A percentile compares a stretch with the other conserved stretches of the same genome.
These are phyloP conservation scores for Raddia distichophylla DNA, from an alignment of 176 grass and related monocot species.

Conservation along the genomic window DNA sequence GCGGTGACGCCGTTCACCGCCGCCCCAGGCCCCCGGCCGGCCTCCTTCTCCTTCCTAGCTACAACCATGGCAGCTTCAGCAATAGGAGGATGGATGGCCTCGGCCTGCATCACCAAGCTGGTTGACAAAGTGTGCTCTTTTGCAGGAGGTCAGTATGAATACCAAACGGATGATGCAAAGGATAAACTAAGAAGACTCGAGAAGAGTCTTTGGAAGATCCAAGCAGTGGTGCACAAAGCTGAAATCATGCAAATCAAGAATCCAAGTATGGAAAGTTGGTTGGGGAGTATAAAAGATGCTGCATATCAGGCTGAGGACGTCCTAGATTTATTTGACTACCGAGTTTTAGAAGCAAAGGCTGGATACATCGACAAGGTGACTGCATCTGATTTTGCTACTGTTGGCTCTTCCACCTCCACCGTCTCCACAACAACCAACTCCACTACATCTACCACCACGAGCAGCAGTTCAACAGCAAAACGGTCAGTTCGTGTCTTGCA, in stretches of 20 bases:
- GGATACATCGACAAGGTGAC: slow-evolving; percentile 2
- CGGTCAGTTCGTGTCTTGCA: background rate
- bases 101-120: slow-evolving; percentile 28
- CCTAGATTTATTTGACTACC: slow-evolving; percentile 43
- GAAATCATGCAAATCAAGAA: slow-evolving; percentile 4
- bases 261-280: background rate
- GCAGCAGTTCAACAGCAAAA: slow-evolving; percentile 7
- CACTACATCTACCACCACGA: slow-evolving; percentile 10
- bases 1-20: too few species aligned
- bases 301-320: slow-evolving; percentile 41
- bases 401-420: background rate
- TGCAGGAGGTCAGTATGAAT: slow-evolving; percentile 43
- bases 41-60: background rate
- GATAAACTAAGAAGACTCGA: slow-evolving; percentile 37
- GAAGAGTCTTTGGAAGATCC: slow-evolving; percentile 11
- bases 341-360: slow-evolving; percentile 24
- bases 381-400: background rate
- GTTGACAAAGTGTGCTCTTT: slow-evolving; percentile 39
- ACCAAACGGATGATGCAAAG: slow-evolving; percentile 38
- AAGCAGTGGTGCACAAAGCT: background rate
- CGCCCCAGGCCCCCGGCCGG: too few species aligned
- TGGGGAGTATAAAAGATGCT: slow-evolving; percentile 40
- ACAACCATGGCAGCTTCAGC: background rate
- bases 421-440: background rate
- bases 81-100: slow-evolving; percentile 35